Evolutionary conservation across 306 rosid species (phyloP).

Genomic region (cucumber (Cucumis sativus)): Cucumber_9930_V3 NC_026655.2:2219501-2220000

Average conservation of each 20-base stretch:
- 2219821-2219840: conserved; percentile 48
- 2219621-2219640: conserved; percentile 72
- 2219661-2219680: conserved; percentile 43
- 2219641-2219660: conserved; percentile 54
- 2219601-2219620: conserved; percentile 57
- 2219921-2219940: conserved; percentile 3
- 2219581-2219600: conserved; percentile 71
- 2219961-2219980: not conserved
- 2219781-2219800: conserved; percentile 29
- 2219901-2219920: conserved; percentile 28
- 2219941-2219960: conserved; percentile 55
- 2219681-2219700: conserved; percentile 25
- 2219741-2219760: conserved; percentile 70
- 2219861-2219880: conserved; percentile 33
- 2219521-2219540: conserved; percentile 69
- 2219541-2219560: conserved; percentile 71
- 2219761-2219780: conserved; percentile 45
- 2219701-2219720: conserved; percentile 30
- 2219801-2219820: conserved; percentile 22
- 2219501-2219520: conserved; percentile 82
- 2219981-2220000: too few relatives aligned
- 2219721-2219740: conserved; percentile 14
- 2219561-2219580: conserved; percentile 69
- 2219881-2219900: conserved; percentile 47
- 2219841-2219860: conserved; percentile 37